phyloP scores from a whole-genome alignment of 2,329 filamentous ascomycete species.

The Chaetothyriales sp. region DNA sequence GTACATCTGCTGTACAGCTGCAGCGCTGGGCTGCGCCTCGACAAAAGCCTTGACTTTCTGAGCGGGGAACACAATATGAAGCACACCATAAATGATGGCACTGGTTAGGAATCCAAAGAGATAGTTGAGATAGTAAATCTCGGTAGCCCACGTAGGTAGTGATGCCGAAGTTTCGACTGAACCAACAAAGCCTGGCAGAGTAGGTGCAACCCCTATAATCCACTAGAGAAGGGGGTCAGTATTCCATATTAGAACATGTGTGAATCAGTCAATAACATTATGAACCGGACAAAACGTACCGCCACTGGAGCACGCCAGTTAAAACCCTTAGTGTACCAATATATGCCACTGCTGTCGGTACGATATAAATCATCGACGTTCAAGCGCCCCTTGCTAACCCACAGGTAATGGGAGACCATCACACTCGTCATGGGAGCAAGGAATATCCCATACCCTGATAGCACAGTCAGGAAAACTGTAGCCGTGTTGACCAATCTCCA shows the following conservation, averaged over 20 bases:
- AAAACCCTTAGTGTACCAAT: slow-evolving; percentile 31
- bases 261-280: slow-evolving; percentile 15
- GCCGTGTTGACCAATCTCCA: slow-evolving; percentile 40
- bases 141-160: slow-evolving; percentile 23
- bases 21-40: no score
- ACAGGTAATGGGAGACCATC: slow-evolving; percentile 22
- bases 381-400: slow-evolving; percentile 26
- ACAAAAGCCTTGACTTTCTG: slow-evolving; percentile 8
- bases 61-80: slow-evolving; percentile 10
- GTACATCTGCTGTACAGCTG: no score
- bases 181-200: slow-evolving; percentile 21
- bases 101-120: slow-evolving; percentile 29
- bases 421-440: slow-evolving; percentile 29
- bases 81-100: slow-evolving; percentile 20
- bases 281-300: neutral
- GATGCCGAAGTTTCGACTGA: slow-evolving; percentile 14
- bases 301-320: slow-evolving; percentile 30
- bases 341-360: slow-evolving; percentile 25
- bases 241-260: neutral
- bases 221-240: slow-evolving; percentile 24
- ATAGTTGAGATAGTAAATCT: slow-evolving; percentile 32
- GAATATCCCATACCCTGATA: slow-evolving; percentile 34
- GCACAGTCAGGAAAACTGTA: slow-evolving; percentile 34
- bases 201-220: slow-evolving; percentile 24
- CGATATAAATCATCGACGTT: slow-evolving; percentile 34